A percentile compares a stretch with the other conserved stretches of the same genome.
phyloP scores from a whole-genome alignment of 2,329 filamentous ascomycete species.

The Paecilomyces variotii region DNA sequence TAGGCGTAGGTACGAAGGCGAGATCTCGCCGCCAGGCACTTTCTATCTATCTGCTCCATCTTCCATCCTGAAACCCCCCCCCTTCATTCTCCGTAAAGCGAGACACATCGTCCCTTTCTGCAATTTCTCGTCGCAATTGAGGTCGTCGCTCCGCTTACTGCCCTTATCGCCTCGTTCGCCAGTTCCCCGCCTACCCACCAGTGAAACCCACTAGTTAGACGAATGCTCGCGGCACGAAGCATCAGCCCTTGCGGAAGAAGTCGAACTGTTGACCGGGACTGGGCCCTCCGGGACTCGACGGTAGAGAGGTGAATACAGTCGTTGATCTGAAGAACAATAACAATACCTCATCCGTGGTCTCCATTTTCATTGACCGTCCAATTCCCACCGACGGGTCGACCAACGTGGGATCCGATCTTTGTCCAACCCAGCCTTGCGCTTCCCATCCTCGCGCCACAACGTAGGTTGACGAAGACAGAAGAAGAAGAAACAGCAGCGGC shows the following conservation, averaged over 20 bases:
- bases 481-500: neutral
- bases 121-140: neutral
- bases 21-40: neutral
- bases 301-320: neutral
- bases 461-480: no score
- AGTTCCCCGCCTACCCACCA: neutral
- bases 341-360: no score
- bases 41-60: neutral
- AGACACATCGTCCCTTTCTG: neutral
- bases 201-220: neutral
- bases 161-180: neutral
- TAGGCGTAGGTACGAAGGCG: neutral
- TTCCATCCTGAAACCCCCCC: neutral
- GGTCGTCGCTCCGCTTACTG: neutral
- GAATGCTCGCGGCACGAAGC: constrained; percentile 1
- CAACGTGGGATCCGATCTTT: neutral
- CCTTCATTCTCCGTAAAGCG: neutral
- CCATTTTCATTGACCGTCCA: no score
- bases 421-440: neutral
- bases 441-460: neutral
- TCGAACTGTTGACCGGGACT: neutral
- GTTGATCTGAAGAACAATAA: no score
- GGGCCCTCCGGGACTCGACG: neutral
- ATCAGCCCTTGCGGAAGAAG: neutral
- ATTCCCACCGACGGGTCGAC: neutral